phyloP scores from a whole-genome alignment of 1,284 basidiomycete genomes.

The Tetrapyrgos nigripes region DNA sequence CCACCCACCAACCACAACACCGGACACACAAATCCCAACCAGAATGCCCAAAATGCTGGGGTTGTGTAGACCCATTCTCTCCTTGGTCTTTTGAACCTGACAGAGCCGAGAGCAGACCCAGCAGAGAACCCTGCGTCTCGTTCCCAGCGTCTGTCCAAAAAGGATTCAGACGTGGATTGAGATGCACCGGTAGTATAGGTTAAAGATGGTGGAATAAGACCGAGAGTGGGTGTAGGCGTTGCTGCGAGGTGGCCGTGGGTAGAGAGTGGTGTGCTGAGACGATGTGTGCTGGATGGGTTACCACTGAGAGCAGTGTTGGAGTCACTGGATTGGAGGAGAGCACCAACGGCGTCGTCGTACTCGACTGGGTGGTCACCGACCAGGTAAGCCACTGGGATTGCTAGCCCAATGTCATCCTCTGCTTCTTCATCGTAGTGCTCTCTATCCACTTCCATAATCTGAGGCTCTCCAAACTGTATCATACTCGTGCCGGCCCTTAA shows the following conservation, averaged over 20 bases:
- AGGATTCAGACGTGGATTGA: slow-evolving; percentile 44
- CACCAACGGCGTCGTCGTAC: background rate
- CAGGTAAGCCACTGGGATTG: background rate
- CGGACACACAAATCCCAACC: slow-evolving; percentile 70
- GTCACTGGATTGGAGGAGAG: background rate
- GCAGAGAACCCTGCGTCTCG: slow-evolving; percentile 45
- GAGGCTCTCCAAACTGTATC: background rate
- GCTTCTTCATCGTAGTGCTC: background rate
- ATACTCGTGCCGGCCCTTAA: no score
- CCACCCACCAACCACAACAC: slow-evolving; percentile 77
- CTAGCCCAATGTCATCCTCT: slow-evolving; percentile 6
- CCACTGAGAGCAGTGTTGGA: background rate
- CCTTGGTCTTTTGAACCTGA: slow-evolving; percentile 33
- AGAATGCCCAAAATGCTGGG: slow-evolving; percentile 68
- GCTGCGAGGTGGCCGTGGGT: slow-evolving; percentile 10
- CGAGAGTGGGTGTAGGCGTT: slow-evolving; percentile 13
- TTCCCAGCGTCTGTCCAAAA: slow-evolving; percentile 48
- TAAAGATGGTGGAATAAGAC: background rate
- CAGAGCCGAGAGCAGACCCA: slow-evolving; percentile 36
- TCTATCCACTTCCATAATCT: background rate
- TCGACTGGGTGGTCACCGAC: background rate
- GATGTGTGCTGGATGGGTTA: background rate
- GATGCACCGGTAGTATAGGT: slow-evolving; percentile 1
- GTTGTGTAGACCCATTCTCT: slow-evolving; percentile 36
- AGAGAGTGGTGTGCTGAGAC: background rate